Percentiles rank a stretch among this genome's conserved stretches.
phyloP scores from a whole-genome alignment of 2,329 filamentous ascomycete species.

The Trichoderma arundinaceum region DNA sequence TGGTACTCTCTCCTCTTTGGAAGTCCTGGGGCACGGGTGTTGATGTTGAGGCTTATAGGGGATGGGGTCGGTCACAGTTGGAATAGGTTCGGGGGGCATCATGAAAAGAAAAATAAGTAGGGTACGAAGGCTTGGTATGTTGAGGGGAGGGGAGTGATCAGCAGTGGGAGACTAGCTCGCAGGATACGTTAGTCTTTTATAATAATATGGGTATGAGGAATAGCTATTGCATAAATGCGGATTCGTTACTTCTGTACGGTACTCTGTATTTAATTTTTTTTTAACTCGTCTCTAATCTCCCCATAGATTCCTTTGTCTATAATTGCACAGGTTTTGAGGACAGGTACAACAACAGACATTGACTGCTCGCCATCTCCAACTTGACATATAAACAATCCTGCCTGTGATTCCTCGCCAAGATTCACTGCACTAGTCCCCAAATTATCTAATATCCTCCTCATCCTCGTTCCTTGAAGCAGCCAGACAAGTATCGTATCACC shows the following conservation, averaged over 20 bases:
- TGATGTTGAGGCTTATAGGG: neutral
- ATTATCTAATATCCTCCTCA: neutral
- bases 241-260: neutral
- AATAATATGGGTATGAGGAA: constrained; percentile 16
- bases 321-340: neutral
- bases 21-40: neutral
- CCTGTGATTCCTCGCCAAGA: neutral
- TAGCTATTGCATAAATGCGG: constrained; percentile 18
- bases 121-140: neutral
- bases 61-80: neutral
- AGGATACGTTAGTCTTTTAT: constrained; percentile 22
- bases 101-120: constrained; percentile 1
- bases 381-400: neutral
- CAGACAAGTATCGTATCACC: constrained; percentile 27
- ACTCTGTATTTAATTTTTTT: constrained; percentile 3
- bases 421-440: neutral
- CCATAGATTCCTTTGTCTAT: neutral
- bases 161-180: constrained; percentile 12
- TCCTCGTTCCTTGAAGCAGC: neutral
- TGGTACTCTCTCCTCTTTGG: constrained; percentile 10
- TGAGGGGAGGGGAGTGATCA: neutral
- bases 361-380: neutral
- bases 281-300: neutral
- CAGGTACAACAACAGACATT: neutral
- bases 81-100: constrained; percentile 9